phyloP scores from a whole-genome alignment of 179 eudicot genomes.

The Amaranthus tricolor region DNA sequence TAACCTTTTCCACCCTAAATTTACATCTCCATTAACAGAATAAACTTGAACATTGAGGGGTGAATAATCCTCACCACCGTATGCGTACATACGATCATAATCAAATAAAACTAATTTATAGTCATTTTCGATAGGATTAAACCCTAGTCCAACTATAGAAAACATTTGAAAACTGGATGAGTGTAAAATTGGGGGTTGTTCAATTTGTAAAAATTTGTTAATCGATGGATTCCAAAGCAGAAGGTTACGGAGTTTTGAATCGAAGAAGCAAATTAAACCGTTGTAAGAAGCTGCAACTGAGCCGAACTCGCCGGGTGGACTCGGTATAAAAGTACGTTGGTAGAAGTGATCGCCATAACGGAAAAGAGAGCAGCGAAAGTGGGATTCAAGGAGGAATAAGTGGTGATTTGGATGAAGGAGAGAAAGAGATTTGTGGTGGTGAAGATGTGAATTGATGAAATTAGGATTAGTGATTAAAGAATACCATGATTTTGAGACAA shows the following conservation, averaged over 20 bases:
- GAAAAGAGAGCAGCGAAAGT: neutral
- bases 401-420: neutral
- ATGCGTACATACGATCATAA: neutral
- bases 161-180: too few relatives aligned
- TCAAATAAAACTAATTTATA: neutral
- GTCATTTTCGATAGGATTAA: neutral
- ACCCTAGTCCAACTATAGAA: neutral
- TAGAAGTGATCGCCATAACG: neutral
- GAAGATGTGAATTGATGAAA: neutral
- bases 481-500: conserved; percentile 9
- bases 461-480: neutral
- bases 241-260: neutral
- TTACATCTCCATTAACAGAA: neutral
- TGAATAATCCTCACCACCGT: neutral
- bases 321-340: neutral
- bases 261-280: neutral
- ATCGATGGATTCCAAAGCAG: neutral
- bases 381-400: neutral
- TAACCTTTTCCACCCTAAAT: conserved; percentile 2
- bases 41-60: neutral
- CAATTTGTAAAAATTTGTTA: neutral
- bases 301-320: neutral
- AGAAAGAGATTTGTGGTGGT: neutral
- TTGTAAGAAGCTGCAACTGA: neutral
- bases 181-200: neutral